Conservation (phyloP, 768 basidiomycete genomes). For the Pholiota conissans region DNA sequence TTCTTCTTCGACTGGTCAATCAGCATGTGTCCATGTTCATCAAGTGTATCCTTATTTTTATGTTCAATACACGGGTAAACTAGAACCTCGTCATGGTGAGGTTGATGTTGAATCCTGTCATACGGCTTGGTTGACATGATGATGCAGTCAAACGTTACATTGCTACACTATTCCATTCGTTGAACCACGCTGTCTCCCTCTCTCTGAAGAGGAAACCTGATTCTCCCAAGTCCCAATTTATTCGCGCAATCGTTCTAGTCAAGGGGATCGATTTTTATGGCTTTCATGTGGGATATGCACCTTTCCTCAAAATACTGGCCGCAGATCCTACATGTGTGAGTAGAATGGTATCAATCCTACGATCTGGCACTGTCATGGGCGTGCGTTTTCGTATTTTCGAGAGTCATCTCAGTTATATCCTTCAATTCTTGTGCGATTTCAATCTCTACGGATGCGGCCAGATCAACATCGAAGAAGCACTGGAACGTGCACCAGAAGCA, state of each 20-base stretch:
- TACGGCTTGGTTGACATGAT: neutral
- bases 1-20: constrained; percentile 70
- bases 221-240: constrained; percentile 54
- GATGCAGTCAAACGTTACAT: constrained; percentile 74
- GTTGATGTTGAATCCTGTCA: constrained; percentile 1
- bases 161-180: constrained; percentile 62
- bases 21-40: constrained; percentile 87
- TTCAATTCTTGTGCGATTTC: constrained; percentile 95
- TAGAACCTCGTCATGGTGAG: constrained; percentile 65
- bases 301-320: constrained; percentile 86
- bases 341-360: constrained; percentile 74
- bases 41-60: constrained; percentile 95
- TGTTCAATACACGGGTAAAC: constrained; percentile 72
- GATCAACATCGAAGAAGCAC: constrained; percentile 72
- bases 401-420: constrained; percentile 82
- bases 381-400: constrained; percentile 83
- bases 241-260: constrained; percentile 79
- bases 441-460: constrained; percentile 94
- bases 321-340: constrained; percentile 68
- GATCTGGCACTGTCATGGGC: constrained; percentile 80
- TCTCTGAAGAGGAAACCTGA: constrained; percentile 75
- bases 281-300: constrained; percentile 79
- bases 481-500: constrained; percentile 48
- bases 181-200: constrained; percentile 85
- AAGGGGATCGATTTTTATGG: constrained; percentile 98